Evolutionary conservation across 164 flowering plant species (phyloP).

Genomic region (Vitis amurensis): DNA sequence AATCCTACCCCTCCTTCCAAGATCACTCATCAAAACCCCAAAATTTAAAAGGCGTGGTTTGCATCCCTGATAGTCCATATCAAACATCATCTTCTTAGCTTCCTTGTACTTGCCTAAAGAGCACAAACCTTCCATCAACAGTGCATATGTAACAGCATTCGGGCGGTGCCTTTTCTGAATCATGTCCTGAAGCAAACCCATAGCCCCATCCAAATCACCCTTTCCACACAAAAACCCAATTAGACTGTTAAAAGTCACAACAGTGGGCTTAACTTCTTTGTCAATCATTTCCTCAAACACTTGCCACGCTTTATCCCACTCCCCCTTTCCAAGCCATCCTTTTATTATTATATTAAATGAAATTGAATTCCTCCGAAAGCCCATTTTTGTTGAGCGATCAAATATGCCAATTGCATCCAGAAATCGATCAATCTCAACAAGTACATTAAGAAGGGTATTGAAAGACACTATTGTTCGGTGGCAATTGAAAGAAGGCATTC

Average conservation of each 20-base stretch:
- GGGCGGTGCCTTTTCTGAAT: constrained; percentile 45
- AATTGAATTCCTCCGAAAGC: constrained; percentile 60
- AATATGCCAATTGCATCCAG: constrained; percentile 50
- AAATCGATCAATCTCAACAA: constrained; percentile 47
- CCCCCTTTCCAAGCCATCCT: constrained; percentile 42
- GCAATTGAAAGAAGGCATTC: constrained; percentile 63
- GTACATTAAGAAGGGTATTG: constrained; percentile 57
- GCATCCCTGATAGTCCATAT: constrained; percentile 90
- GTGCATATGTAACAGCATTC: constrained; percentile 66
- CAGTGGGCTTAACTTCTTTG: constrained; percentile 54
- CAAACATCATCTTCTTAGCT: constrained; percentile 91
- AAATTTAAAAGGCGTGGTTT: constrained; percentile 57
- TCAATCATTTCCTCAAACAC: constrained; percentile 90
- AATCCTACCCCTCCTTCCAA: constrained; percentile 65
- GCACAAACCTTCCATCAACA: constrained; percentile 87
- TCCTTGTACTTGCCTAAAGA: constrained; percentile 43
- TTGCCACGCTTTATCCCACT: constrained; percentile 48
- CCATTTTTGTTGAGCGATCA: constrained; percentile 31
- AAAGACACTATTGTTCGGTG: constrained; percentile 58
- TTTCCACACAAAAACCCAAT: constrained; percentile 62
- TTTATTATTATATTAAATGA: constrained; percentile 72
- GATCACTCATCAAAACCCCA: constrained; percentile 81
- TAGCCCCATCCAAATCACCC: constrained; percentile 54
- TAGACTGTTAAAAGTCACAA: constrained; percentile 69
- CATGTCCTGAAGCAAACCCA: constrained; percentile 64